A percentile compares a stretch with the other conserved stretches of the same genome.
Conservation (phyloP, 1,284 basidiomycete genomes). For the Moesziomyces sp. region DNA sequence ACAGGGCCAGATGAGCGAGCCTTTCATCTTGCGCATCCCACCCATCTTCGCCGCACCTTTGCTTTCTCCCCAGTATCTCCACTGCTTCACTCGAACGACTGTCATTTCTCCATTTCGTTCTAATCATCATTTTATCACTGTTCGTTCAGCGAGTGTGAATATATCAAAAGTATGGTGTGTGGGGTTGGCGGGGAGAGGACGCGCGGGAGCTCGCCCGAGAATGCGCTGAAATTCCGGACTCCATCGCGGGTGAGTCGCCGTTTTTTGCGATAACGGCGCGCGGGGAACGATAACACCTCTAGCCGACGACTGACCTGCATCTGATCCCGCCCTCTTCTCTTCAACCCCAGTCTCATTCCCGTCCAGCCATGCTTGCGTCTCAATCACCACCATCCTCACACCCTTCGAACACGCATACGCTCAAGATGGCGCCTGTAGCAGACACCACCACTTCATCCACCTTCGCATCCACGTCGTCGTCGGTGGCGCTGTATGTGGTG, state of each 20-base stretch:
- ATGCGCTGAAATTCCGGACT: slow-evolving; percentile 4
- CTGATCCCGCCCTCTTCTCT: neutral
- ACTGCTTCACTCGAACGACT: too few relatives aligned
- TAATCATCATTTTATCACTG: neutral
- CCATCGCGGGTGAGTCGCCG: slow-evolving; percentile 3
- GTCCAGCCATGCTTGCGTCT: neutral
- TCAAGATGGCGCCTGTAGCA: slow-evolving; percentile 10
- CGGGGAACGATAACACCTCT: too few relatives aligned
- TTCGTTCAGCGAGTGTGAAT: neutral
- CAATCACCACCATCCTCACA: neutral
- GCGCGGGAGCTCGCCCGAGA: slow-evolving; percentile 28
- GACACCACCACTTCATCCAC: neutral
- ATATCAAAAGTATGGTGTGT: too few relatives aligned
- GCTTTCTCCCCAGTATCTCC: too few relatives aligned
- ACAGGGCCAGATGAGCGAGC: too few relatives aligned
- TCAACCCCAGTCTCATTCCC: neutral
- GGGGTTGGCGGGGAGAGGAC: neutral
- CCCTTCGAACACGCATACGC: neutral
- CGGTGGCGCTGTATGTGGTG: slow-evolving; percentile 18
- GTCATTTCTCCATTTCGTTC: too few relatives aligned
- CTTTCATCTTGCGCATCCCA: too few relatives aligned
- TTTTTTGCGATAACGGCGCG: too few relatives aligned
- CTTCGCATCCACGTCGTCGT: neutral
- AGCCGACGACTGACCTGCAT: neutral
- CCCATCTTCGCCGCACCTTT: too few relatives aligned